Conservation (phyloP, 2,329 filamentous ascomycete species). For the Penicillium aurantiogriseum region DNA sequence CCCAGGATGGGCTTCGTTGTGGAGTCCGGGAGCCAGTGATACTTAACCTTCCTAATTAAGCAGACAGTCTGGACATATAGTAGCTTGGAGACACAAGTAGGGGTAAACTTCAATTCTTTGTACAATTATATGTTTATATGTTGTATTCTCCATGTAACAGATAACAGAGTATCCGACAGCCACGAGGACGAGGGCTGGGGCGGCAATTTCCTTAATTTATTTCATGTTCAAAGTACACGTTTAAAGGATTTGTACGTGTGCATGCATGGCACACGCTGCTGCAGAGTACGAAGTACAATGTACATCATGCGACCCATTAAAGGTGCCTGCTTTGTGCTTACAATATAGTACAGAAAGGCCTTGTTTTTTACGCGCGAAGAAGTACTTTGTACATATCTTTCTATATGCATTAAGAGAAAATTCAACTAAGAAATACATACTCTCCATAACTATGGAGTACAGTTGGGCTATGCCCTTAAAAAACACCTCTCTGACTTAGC, state of each 20-base stretch:
- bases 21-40: not conserved
- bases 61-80: not conserved
- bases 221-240: not conserved
- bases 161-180: not conserved
- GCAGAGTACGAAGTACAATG: no score
- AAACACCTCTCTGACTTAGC: not conserved
- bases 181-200: not conserved
- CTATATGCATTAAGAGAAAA: not conserved
- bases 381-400: not conserved
- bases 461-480: not conserved
- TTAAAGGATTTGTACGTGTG: not conserved
- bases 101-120: not conserved
- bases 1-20: not conserved
- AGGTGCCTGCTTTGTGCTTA: not conserved
- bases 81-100: not conserved
- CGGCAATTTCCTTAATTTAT: not conserved
- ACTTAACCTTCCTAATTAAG: not conserved
- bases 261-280: not conserved
- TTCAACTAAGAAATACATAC: not conserved
- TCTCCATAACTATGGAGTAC: no score
- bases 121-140: not conserved
- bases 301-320: not conserved
- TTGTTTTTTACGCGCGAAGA: not conserved
- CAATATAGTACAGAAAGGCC: not conserved
- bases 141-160: not conserved